Percentiles rank a stretch among this genome's conserved stretches.
Evolutionary conservation across 176 grass and related monocot genomes (phyloP).

Genomic region (Aegilops speltoides): DNA sequence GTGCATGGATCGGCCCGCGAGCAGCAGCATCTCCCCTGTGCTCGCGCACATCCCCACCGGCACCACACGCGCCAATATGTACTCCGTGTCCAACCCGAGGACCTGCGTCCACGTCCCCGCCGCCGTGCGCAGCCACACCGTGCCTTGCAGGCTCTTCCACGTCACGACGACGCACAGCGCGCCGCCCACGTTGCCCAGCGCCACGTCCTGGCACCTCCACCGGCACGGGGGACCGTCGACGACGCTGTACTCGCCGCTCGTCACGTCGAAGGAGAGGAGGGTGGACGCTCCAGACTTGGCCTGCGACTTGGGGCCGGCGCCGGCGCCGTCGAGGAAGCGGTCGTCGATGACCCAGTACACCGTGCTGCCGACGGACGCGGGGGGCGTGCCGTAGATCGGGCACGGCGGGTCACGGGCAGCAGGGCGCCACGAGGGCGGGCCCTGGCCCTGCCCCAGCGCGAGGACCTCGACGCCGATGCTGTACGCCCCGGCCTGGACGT

Average conservation of each 20-base stretch:
- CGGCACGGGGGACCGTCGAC: not conserved
- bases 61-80: not conserved
- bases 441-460: not conserved
- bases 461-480: not conserved
- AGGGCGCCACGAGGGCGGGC: not conserved
- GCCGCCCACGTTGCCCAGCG: not conserved
- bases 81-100: not conserved
- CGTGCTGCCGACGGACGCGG: not conserved
- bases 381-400: not conserved
- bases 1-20: not conserved
- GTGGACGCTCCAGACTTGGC: not conserved
- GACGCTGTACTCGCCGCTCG: not conserved
- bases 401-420: not conserved
- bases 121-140: not conserved
- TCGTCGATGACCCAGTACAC: not conserved
- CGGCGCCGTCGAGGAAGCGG: not conserved
- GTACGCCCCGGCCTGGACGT: not conserved
- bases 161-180: not conserved
- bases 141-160: not conserved
- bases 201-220: not conserved
- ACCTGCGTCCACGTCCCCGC: not conserved
- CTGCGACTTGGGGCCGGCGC: not conserved
- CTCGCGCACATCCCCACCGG: not conserved
- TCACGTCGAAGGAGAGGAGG: not conserved
- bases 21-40: not conserved